Evolutionary conservation across 306 rosid genomes (phyloP).

Genomic region (Citrullus amarus): DNA sequence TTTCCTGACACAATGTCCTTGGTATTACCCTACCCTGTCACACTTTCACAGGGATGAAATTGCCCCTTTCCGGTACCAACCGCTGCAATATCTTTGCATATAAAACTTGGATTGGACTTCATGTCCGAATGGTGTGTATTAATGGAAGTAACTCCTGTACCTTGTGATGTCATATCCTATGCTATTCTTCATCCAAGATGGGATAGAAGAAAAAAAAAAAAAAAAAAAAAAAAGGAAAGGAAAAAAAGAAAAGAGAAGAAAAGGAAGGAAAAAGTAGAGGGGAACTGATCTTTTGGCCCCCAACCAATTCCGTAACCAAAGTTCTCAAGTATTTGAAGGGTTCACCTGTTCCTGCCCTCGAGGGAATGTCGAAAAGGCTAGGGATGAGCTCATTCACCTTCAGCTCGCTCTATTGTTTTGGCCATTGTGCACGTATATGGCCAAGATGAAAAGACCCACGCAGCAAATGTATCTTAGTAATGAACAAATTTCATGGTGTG

Average conservation of each 20-base stretch:
- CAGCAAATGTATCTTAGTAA: not conserved
- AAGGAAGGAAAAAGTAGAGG: not conserved
- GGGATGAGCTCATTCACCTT: not conserved
- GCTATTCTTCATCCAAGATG: not conserved
- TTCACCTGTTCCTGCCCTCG: not conserved
- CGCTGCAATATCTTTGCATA: not conserved
- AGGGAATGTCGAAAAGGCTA: not conserved
- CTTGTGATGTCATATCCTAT: not conserved
- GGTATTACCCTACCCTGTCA: not conserved
- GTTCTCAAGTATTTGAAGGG: not conserved
- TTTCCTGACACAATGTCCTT: slow-evolving; percentile 36
- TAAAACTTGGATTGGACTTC: not conserved
- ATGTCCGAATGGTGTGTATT: not conserved
- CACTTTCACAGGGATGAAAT: not conserved
- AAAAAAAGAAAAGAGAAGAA: not conserved
- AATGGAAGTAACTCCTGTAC: not conserved
- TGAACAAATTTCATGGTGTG: not conserved
- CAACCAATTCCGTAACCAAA: not conserved
- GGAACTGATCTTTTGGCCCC: not conserved
- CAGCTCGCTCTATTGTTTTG: not conserved
- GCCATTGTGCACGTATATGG: not conserved
- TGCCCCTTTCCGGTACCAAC: not conserved
- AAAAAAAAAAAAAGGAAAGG: not conserved
- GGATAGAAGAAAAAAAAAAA: not conserved
- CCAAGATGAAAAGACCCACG: not conserved